Base-by-base conservation (phyloP, 2,329 filamentous ascomycete species). In the Pseudogymnoascus sp. region DNA sequence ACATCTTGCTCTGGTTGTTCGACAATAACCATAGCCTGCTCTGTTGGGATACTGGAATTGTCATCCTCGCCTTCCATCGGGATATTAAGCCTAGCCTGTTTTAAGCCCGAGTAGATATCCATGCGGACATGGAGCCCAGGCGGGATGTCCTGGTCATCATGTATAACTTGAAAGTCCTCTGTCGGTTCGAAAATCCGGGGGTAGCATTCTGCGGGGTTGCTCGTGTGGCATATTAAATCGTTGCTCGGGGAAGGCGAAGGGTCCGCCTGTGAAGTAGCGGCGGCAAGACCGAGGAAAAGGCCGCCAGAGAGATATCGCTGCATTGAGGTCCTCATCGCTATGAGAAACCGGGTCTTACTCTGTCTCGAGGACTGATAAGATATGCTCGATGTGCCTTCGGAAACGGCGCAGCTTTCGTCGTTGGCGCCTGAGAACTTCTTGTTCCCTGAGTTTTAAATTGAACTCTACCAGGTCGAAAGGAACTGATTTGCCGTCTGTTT, bases 31-130 rank as follows among this genome's bases (percentile, higher is more conserved):
- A 86, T 74, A 19, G 79, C 79, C 63, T 78, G 77, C 64, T 86
- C 82, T 5, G 81, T 77, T 1, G 81, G 79, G 8, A 84, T 71
- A n/a, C 81, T 81, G 36, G 80, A 78, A 0, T 84, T 75, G 16
- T 74, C 71, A 11, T 61, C 63, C 67, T 87, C 84, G 13, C 71
- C 70, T 64, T 75, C 73, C 66, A 71, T 73, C 0, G 84, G 84
- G 16, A 86, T 79, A 73, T 89, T 84, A 66, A 89, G 78, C 71
- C 88, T 87, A 68, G 87, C 87, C 72, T 89, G 85, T 68, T 85
- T 87, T 68, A 79, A 69, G 21, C 87, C 87, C 0, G 85, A 86
- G 68, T 80, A 79, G 57, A 90, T 79, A 71, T 90, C 84, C 63
- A 90, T 75, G 41, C 86, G 83, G 62, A 90, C 80, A 71, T 90